A percentile compares a stretch with the other conserved stretches of the same genome.
phyloP scores from a whole-genome alignment of 176 grass and related monocot species.

The Aegilops longissima region DNA sequence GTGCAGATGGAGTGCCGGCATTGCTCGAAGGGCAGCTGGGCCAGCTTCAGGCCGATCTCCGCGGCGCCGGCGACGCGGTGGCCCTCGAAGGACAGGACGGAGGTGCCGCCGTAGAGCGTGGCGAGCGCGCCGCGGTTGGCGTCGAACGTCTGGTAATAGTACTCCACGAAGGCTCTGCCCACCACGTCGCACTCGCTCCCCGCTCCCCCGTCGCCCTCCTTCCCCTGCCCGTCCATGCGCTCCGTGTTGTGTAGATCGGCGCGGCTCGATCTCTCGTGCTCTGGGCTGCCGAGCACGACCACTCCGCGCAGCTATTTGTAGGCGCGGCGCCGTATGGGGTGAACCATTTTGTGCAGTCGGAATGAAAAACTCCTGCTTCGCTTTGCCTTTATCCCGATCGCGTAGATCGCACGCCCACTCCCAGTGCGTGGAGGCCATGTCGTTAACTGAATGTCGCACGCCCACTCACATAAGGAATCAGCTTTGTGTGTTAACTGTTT shows the following conservation, averaged over 20 bases:
- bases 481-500: not conserved
- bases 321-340: slow-evolving; percentile 15
- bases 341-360: slow-evolving; percentile 15
- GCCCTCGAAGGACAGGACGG: slow-evolving; percentile 85
- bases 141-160: slow-evolving; percentile 82
- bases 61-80: slow-evolving; percentile 43
- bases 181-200: slow-evolving; percentile 52
- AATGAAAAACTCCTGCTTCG: not conserved
- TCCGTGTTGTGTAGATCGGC: not conserved
- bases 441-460: no score
- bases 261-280: not conserved
- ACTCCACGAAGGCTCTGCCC: slow-evolving; percentile 69
- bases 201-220: not conserved
- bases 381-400: slow-evolving; percentile 16
- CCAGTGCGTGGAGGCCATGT: not conserved
- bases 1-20: slow-evolving; percentile 63
- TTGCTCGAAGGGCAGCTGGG: slow-evolving; percentile 62
- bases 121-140: slow-evolving; percentile 49
- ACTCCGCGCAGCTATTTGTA: slow-evolving; percentile 31
- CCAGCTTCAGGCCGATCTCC: slow-evolving; percentile 57
- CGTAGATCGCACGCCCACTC: slow-evolving; percentile 35
- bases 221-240: slow-evolving; percentile 18
- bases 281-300: not conserved
- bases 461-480: not conserved
- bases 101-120: slow-evolving; percentile 54